Conservation (phyloP, 2,329 filamentous ascomycete genomes). For the Cladophialophora exuberans region DNA sequence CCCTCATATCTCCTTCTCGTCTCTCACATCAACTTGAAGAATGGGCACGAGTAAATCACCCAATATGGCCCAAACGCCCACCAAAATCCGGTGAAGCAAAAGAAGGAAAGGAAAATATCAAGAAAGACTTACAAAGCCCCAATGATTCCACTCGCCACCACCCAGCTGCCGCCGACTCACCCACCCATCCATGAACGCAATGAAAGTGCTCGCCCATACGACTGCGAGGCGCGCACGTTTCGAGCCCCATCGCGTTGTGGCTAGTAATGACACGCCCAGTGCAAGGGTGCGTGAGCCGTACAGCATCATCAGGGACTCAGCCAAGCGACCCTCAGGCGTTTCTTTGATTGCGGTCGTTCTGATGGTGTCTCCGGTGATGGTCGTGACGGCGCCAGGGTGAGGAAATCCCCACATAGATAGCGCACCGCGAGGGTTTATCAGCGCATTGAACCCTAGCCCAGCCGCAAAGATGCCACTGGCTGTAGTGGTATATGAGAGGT, state of each 20-base stretch:
- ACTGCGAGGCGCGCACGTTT: background rate
- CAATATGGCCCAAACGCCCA: background rate
- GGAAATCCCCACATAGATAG: conserved; percentile 9
- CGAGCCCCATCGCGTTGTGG: conserved; percentile 4
- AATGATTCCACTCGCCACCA: conserved; percentile 8
- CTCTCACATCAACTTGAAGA: too few relatives aligned
- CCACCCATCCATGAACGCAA: conserved; percentile 9
- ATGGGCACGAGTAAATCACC: background rate
- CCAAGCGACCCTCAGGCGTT: conserved; percentile 7
- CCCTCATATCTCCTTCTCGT: too few relatives aligned
- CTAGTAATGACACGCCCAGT: background rate
- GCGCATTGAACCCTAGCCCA: conserved; percentile 5
- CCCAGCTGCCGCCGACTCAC: conserved; percentile 9
- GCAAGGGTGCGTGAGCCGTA: conserved; percentile 8
- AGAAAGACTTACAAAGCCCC: conserved; percentile 4
- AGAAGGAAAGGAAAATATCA: too few relatives aligned
- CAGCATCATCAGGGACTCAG: conserved; percentile 12
- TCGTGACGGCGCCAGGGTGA: conserved; percentile 1
- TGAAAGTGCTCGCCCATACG: background rate
- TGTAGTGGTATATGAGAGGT: background rate
- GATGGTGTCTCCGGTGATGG: background rate
- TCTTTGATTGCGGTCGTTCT: conserved; percentile 5
- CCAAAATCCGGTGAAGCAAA: background rate
- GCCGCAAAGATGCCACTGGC: conserved; percentile 3
- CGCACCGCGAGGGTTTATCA: conserved; percentile 2